Base-by-base conservation (phyloP, 306 rosid species). In the Cicer yamashitae region DNA sequence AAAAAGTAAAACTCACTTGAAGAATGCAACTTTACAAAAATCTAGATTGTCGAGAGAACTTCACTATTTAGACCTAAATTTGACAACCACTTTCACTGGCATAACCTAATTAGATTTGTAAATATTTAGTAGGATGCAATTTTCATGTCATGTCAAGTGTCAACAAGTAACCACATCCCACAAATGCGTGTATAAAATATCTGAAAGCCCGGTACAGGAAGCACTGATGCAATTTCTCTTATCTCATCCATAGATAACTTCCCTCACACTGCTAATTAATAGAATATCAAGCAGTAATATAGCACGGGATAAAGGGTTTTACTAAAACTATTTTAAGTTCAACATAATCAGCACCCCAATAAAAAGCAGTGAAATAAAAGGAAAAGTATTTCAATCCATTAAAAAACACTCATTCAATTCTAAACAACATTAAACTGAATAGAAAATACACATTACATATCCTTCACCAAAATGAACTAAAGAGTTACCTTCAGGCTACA, bases 401-500 rank as follows among this genome's bases (percentile, higher is more conserved):
- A 6, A 52, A 25, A 41, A 62, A 43, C 15, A 45, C 39, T 10
- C 77, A 6, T 57, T 62, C 39, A 63, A 14, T 30, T 10, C 40
- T 6, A 40, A 66, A 66, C 71, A 73, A 64, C 70, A 61, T 10
- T 70, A 63, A 66, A 40, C 13, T 17, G 58, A 30, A 5, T 5
- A 62, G 7, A 70, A 20, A 41, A 41, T 52, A 43, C 22, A 79
- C 20, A 58, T 14, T 50, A 20, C 37, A 79, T 8, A 64, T 17
- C 71, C 63, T 77, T 5, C 0, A 41, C 63, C 1, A 6, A 18
- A 50, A 52, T 9, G 37, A 30, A 30, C 37, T 30, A 48, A 17
- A 57, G 52, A 68, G 67, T 84, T 84, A 88, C 93, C 96, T 84
- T 87, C 85, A 89, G 4, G 88, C 89, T 65, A 69, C 56, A 53